Conservation (phyloP, 2,329 filamentous ascomycete species). For the Exophiala lecanii-corni region DNA sequence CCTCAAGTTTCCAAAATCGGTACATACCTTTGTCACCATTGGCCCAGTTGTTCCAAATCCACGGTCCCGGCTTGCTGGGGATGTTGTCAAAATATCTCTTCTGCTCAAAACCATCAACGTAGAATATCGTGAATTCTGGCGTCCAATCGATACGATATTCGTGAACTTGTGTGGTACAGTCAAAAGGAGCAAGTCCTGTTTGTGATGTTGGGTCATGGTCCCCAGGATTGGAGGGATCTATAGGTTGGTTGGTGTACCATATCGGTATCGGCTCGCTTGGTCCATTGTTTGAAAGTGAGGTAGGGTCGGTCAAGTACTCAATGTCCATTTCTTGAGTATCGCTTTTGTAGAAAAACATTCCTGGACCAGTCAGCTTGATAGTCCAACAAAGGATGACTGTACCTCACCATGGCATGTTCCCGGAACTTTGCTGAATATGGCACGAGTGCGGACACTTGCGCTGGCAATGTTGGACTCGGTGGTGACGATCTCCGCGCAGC, state of each 20-base stretch:
- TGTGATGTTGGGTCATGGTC: conserved; percentile 7
- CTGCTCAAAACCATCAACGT: conserved; percentile 21
- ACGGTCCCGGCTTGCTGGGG: conserved; percentile 18
- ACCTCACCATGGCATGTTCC: conserved; percentile 24
- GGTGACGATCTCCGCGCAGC: conserved; percentile 21
- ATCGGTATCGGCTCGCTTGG: conserved; percentile 15
- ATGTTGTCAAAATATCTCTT: conserved; percentile 19
- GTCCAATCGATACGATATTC: conserved; percentile 27
- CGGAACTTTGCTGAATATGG: conserved; percentile 22
- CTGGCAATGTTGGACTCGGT: conserved; percentile 20
- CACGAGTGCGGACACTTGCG: conserved; percentile 24
- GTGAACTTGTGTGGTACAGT: conserved; percentile 18
- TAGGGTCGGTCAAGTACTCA: conserved; percentile 25
- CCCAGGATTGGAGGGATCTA: conserved; percentile 14
- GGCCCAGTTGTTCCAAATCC: conserved; percentile 27
- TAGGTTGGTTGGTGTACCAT: conserved; percentile 23
- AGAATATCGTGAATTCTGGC: conserved; percentile 22
- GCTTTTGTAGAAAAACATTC: conserved; percentile 23
- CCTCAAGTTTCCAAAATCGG: too few species aligned
- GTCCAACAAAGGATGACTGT: background rate
- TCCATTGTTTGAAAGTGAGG: conserved; percentile 20
- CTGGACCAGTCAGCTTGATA: conserved; percentile 8
- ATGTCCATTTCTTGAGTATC: conserved; percentile 25
- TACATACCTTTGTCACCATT: conserved; percentile 23
- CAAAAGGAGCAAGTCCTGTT: conserved; percentile 17